Evolutionary conservation across 257 asterid species (phyloP).

Genomic region (Vinca minor): DNA sequence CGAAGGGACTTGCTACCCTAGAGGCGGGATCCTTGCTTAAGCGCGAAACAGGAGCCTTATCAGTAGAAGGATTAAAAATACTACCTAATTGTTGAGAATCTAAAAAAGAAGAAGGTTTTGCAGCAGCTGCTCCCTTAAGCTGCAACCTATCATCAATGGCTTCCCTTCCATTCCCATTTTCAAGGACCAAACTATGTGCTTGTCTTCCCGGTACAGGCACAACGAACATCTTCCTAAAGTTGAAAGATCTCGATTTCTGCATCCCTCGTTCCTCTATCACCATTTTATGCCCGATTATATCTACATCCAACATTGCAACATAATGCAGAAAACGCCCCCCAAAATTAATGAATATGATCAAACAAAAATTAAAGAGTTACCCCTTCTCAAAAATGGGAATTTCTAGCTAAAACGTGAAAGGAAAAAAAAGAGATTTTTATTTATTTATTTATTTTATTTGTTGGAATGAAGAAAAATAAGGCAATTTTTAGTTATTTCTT

Average conservation of each 20-base stretch:
- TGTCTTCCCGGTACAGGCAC: slow-evolving; percentile 21
- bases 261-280: slow-evolving; percentile 28
- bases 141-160: slow-evolving; percentile 18
- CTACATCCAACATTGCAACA: slow-evolving; percentile 6
- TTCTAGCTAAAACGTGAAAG: background rate
- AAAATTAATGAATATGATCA: background rate
- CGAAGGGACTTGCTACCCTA: slow-evolving; percentile 11
- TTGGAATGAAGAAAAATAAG: slow-evolving; percentile 3
- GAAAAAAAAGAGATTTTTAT: slow-evolving; percentile 29
- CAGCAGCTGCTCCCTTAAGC: slow-evolving; percentile 16
- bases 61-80: slow-evolving; percentile 16
- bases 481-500: background rate
- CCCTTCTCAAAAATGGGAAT: slow-evolving; percentile 11
- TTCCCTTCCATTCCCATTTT: slow-evolving; percentile 27
- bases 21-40: slow-evolving; percentile 17
- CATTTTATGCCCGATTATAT: slow-evolving; percentile 17
- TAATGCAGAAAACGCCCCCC: background rate
- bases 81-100: slow-evolving; percentile 20
- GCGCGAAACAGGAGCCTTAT: slow-evolving; percentile 22
- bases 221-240: slow-evolving; percentile 39
- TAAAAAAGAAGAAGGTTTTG: slow-evolving; percentile 7
- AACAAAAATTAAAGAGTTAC: slow-evolving; percentile 8
- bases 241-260: slow-evolving; percentile 42
- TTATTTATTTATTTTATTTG: slow-evolving; percentile 22
- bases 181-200: slow-evolving; percentile 24